phyloP scores from a whole-genome alignment of 345 rosid species.

The Acer negundo region DNA sequence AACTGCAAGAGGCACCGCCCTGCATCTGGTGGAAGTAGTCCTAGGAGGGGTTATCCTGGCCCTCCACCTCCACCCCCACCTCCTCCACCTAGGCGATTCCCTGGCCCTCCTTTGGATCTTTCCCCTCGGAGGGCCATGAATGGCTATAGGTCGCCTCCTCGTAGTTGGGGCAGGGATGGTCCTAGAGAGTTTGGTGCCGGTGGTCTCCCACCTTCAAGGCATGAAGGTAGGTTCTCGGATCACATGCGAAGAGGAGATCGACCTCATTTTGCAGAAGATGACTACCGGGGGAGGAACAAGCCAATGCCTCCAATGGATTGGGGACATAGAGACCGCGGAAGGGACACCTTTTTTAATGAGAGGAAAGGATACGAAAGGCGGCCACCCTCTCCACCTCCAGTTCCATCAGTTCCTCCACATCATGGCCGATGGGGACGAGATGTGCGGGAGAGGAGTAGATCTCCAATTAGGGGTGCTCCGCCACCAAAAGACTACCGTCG shows the following conservation, averaged over 20 bases:
- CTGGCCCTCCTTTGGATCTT: conserved; percentile 58
- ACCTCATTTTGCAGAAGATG: conserved; percentile 53
- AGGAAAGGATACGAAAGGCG: conserved; percentile 64
- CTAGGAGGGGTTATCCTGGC: conserved; percentile 59
- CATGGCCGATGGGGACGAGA: conserved; percentile 65
- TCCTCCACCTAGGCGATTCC: conserved; percentile 53
- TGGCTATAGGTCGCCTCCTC: conserved; percentile 81
- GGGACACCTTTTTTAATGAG: conserved; percentile 50
- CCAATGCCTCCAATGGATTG: conserved; percentile 55
- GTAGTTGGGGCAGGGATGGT: conserved; percentile 58
- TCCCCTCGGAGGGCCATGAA: conserved; percentile 65
- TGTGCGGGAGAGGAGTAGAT: conserved; percentile 79
- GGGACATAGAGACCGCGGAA: conserved; percentile 60
- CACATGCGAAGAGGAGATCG: conserved; percentile 62
- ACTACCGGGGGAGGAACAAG: conserved; percentile 58
- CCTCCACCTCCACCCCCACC: conserved; percentile 43
- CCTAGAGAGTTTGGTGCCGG: conserved; percentile 60
- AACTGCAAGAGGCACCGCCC: conserved; percentile 72
- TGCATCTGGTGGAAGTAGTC: conserved; percentile 63
- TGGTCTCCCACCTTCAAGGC: conserved; percentile 61
- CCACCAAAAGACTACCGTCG: conserved; percentile 54
- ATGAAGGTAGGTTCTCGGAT: conserved; percentile 61
- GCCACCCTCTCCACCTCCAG: conserved; percentile 47
- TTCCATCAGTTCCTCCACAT: conserved; percentile 38
- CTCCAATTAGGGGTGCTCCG: conserved; percentile 56